phyloP scores from a whole-genome alignment of 805 yeast species.

The Isabelozyma gotoi region DNA sequence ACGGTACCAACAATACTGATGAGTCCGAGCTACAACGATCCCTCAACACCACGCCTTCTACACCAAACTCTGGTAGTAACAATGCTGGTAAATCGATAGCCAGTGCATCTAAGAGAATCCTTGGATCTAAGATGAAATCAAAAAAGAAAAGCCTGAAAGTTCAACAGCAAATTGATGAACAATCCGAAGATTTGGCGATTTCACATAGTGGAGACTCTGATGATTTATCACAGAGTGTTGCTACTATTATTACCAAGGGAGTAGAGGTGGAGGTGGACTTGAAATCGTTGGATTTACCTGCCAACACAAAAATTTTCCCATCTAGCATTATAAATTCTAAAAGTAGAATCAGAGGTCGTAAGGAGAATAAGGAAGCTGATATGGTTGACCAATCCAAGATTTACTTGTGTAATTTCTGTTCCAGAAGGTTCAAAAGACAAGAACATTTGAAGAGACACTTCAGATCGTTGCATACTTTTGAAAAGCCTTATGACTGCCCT shows the following conservation, averaged over 20 bases:
- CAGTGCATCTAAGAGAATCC: constrained; percentile 36
- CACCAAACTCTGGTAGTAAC: not conserved
- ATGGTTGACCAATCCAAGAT: constrained; percentile 49
- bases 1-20: not conserved
- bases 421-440: constrained; percentile 67
- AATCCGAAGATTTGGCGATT: not conserved
- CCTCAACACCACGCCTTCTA: not conserved
- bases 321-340: constrained; percentile 30
- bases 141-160: constrained; percentile 22
- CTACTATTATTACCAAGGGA: constrained; percentile 23
- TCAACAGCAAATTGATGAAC: not conserved
- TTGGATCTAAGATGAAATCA: constrained; percentile 37
- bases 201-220: constrained; percentile 1
- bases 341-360: constrained; percentile 57
- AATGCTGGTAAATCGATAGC: constrained; percentile 19
- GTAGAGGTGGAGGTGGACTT: constrained; percentile 41
- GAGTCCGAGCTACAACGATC: no score
- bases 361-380: constrained; percentile 61
- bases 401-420: constrained; percentile 63
- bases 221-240: constrained; percentile 5
- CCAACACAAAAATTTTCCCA: constrained; percentile 37
- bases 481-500: constrained; percentile 65
- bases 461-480: constrained; percentile 70
- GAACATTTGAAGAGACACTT: constrained; percentile 77
- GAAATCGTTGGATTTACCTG: constrained; percentile 38